Conservation (phyloP, 176 grass and related monocot species). For the Pharus latifolius region DNA sequence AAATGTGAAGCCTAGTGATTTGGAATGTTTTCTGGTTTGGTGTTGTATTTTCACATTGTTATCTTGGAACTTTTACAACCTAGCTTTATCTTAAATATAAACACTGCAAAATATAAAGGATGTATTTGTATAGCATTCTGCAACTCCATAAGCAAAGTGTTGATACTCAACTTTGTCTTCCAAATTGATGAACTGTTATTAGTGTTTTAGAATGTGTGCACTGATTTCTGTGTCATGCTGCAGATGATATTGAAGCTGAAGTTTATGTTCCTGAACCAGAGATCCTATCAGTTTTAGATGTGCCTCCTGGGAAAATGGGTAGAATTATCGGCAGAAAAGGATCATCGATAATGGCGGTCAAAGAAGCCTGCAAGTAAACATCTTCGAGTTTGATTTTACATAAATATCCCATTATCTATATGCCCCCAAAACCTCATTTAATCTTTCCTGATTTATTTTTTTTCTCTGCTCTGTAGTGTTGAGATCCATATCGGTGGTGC, state of each 20-base stretch:
- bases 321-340: conserved; percentile 88
- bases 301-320: conserved; percentile 97
- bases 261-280: conserved; percentile 55
- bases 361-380: conserved; percentile 89
- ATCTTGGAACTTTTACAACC: background rate
- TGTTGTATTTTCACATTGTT: background rate
- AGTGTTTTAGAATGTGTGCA: background rate
- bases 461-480: conserved; percentile 38
- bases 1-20: conserved; percentile 12
- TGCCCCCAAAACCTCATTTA: background rate
- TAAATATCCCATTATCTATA: background rate
- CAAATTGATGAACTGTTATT: background rate
- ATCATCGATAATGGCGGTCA: conserved; percentile 64
- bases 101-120: background rate
- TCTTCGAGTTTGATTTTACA: conserved; percentile 10
- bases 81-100: conserved; percentile 5
- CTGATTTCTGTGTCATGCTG: conserved; percentile 22
- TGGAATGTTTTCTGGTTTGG: background rate
- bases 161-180: background rate
- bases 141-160: background rate
- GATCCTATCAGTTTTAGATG: conserved; percentile 79
- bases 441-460: conserved; percentile 12
- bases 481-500: conserved; percentile 85
- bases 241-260: conserved; percentile 53
- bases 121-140: conserved; percentile 8